Conservation (phyloP, 2,329 filamentous ascomycete genomes). For the Harringtonia aguacate region DNA sequence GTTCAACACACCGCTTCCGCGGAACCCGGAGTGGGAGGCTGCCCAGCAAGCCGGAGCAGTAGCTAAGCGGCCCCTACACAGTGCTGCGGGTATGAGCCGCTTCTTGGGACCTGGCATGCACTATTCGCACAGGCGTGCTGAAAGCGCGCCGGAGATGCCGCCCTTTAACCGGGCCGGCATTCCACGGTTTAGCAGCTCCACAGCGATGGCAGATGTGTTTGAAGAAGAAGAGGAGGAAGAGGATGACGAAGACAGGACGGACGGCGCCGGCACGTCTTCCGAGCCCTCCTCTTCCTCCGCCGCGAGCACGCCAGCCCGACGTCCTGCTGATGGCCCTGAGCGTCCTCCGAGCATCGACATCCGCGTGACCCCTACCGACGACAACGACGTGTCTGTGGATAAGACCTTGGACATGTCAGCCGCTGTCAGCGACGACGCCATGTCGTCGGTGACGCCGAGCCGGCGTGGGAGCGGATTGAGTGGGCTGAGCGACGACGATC, state of each 20-base stretch:
- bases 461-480: slow-evolving; percentile 36
- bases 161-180: slow-evolving; percentile 60
- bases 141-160: slow-evolving; percentile 70
- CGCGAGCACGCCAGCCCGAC: slow-evolving; percentile 1
- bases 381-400: neutral
- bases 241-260: slow-evolving; percentile 14
- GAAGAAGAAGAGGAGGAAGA: slow-evolving; percentile 69
- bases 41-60: slow-evolving; percentile 47
- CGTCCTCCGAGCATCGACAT: slow-evolving; percentile 13
- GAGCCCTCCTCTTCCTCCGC: slow-evolving; percentile 3
- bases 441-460: slow-evolving; percentile 20
- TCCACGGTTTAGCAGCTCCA: slow-evolving; percentile 52
- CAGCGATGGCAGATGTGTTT: slow-evolving; percentile 77
- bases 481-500: slow-evolving; percentile 31
- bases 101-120: slow-evolving; percentile 61
- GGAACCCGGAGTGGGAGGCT: slow-evolving; percentile 56
- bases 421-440: slow-evolving; percentile 8
- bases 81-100: slow-evolving; percentile 59
- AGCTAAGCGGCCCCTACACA: slow-evolving; percentile 63
- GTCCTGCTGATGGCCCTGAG: neutral
- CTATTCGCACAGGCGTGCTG: slow-evolving; percentile 63
- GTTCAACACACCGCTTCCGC: slow-evolving; percentile 67
- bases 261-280: neutral
- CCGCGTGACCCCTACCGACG: slow-evolving; percentile 10
- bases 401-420: slow-evolving; percentile 1